Conservation (phyloP, 2,329 filamentous ascomycete genomes). For the Penicillium paneum region DNA sequence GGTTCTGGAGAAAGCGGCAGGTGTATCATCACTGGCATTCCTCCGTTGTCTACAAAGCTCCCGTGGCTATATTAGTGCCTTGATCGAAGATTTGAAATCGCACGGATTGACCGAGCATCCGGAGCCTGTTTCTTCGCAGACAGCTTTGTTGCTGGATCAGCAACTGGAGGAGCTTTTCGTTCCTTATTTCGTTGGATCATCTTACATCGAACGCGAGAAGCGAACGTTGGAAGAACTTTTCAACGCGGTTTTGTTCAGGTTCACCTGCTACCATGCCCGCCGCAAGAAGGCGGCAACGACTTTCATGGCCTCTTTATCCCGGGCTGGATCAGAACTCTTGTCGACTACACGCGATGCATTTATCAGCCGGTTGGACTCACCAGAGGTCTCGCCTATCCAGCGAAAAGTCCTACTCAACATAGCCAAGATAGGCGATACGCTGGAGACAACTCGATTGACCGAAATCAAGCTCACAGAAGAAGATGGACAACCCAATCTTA, state of each 20-base stretch:
- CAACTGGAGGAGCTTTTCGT: conserved; percentile 66
- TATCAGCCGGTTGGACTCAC: conserved; percentile 81
- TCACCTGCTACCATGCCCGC: conserved; percentile 79
- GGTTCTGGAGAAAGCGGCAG: conserved; percentile 90
- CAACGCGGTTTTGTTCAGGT: conserved; percentile 91
- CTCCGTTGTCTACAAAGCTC: conserved; percentile 87
- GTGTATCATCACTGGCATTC: conserved; percentile 87
- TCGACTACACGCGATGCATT: conserved; percentile 88
- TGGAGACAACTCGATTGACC: conserved; percentile 64
- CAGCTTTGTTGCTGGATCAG: conserved; percentile 66
- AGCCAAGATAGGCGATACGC: conserved; percentile 72
- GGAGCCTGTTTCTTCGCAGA: conserved; percentile 82
- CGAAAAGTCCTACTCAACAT: conserved; percentile 87
- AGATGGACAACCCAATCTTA: conserved; percentile 76
- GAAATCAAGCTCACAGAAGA: conserved; percentile 89
- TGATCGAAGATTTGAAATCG: conserved; percentile 89
- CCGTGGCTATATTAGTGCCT: conserved; percentile 76
- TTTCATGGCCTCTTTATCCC: conserved; percentile 88
- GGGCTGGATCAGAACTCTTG: conserved; percentile 83
- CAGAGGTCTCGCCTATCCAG: conserved; percentile 82
- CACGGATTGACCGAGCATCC: conserved; percentile 95
- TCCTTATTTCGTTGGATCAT: conserved; percentile 63
- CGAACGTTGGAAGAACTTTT: conserved; percentile 74
- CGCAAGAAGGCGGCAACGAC: conserved; percentile 85
- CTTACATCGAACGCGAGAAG: conserved; percentile 64